A percentile compares a stretch with the other conserved stretches of the same genome.
These are phyloP conservation scores for Durusdinium trenchii DNA, from an alignment of 73 alveolate genomes.

Conservation along the genomic window DNA sequence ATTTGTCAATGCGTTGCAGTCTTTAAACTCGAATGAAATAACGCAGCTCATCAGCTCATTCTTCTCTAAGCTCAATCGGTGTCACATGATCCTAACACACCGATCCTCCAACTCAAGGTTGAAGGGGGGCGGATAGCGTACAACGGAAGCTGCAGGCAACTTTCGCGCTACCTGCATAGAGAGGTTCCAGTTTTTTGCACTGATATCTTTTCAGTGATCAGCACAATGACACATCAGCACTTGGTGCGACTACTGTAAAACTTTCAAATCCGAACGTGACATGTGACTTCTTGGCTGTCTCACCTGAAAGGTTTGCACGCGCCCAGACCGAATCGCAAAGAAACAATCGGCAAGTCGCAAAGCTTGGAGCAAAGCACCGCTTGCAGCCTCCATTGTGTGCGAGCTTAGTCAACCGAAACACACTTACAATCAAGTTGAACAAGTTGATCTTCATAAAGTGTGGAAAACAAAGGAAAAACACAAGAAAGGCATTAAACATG, in stretches of 20 bases:
- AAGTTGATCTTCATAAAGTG: too few relatives aligned
- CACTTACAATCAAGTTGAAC: too few relatives aligned
- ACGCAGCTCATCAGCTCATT: background rate
- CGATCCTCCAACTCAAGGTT: constrained; percentile 8
- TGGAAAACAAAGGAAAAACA: background rate
- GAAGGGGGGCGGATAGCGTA: constrained; percentile 81
- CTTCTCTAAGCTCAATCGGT: too few relatives aligned
- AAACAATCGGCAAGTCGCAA: constrained; percentile 48
- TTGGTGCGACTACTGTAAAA: too few relatives aligned
- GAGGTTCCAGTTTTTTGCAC: too few relatives aligned
- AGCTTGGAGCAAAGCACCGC: constrained; percentile 64
- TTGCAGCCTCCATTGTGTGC: constrained; percentile 7
- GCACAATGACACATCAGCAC: too few relatives aligned
- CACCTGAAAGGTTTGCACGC: constrained; percentile 82
- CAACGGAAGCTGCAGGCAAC: constrained; percentile 65
- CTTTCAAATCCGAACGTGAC: too few relatives aligned
- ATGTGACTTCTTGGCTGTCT: too few relatives aligned
- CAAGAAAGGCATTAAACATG: background rate
- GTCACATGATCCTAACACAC: background rate
- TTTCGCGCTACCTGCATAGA: constrained; percentile 80
- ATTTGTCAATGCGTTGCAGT: background rate
- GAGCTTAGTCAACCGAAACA: background rate
- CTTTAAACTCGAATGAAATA: background rate
- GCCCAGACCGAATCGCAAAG: constrained; percentile 62
- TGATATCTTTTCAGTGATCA: too few relatives aligned